Conservation (phyloP, 257 asterid genomes). For the Ocimum tenuiflorum region DNA sequence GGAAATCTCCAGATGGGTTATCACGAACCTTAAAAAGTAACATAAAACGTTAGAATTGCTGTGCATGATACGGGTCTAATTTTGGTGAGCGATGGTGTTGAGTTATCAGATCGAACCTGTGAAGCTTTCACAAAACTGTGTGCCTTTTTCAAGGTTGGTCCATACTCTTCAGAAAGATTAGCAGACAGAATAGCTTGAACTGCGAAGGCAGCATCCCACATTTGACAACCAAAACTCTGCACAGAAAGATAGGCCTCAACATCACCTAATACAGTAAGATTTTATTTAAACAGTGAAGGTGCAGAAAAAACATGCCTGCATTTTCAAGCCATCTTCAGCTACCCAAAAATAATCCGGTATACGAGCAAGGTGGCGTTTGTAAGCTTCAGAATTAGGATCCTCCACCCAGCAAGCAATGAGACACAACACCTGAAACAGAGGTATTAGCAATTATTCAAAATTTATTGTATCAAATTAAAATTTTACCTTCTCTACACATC, state of each 20-base stretch:
- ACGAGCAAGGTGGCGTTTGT: not conserved
- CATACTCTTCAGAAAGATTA: constrained; percentile 33
- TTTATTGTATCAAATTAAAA: no score
- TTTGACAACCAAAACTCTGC: constrained; percentile 48
- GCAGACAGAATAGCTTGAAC: constrained; percentile 44
- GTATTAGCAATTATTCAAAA: no score
- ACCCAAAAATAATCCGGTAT: not conserved
- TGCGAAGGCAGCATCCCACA: constrained; percentile 51
- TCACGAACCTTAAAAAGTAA: not conserved
- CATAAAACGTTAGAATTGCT: no score
- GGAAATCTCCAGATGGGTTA: constrained; percentile 37
- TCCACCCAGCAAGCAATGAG: constrained; percentile 66
- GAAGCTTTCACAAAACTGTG: constrained; percentile 49
- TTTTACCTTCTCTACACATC: not conserved
- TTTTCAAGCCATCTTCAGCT: not conserved
- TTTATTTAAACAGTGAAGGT: no score
- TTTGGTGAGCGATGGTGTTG: no score
- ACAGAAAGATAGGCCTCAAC: no score
- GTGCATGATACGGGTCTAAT: no score
- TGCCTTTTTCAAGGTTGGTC: constrained; percentile 25
- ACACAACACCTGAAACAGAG: constrained; percentile 30
- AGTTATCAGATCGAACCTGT: constrained; percentile 30
- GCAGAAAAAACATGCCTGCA: not conserved
- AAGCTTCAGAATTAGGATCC: constrained; percentile 46
- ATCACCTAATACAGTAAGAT: no score